Evolutionary conservation across 1,284 basidiomycete species (phyloP).

Genomic region (Melampsora medusae): DNA sequence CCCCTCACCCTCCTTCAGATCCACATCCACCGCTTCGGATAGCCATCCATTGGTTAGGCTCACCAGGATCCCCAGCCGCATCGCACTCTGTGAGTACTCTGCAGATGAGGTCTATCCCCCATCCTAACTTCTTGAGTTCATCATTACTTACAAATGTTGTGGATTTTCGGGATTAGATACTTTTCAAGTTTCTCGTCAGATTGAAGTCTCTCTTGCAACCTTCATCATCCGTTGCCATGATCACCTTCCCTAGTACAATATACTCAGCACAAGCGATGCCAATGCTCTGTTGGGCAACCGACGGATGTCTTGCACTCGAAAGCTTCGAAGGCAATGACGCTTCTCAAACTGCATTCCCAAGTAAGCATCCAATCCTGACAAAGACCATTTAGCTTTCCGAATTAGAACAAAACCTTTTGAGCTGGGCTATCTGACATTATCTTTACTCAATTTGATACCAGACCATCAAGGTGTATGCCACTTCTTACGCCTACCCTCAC

Average conservation of each 20-base stretch:
- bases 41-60: slow-evolving; percentile 29
- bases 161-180: neutral
- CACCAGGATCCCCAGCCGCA: slow-evolving; percentile 26
- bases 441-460: neutral
- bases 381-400: neutral
- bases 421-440: neutral
- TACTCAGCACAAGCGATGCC: slow-evolving; percentile 11
- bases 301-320: slow-evolving; percentile 21
- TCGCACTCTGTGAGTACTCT: neutral
- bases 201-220: slow-evolving; percentile 19
- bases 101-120: neutral
- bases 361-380: slow-evolving; percentile 4
- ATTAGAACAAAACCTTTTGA: neutral
- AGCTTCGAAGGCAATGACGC: slow-evolving; percentile 40
- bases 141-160: neutral
- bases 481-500: slow-evolving; percentile 29
- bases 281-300: slow-evolving; percentile 30
- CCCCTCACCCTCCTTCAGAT: neutral
- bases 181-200: slow-evolving; percentile 26
- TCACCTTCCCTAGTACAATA: slow-evolving; percentile 27
- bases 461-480: slow-evolving; percentile 36
- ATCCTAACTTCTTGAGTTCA: neutral
- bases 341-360: slow-evolving; percentile 38
- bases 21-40: slow-evolving; percentile 19
- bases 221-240: neutral